A percentile compares a stretch with the other conserved stretches of the same genome.
phyloP scores from a whole-genome alignment of 2,329 filamentous ascomycete genomes.

The Moelleriella libera region DNA sequence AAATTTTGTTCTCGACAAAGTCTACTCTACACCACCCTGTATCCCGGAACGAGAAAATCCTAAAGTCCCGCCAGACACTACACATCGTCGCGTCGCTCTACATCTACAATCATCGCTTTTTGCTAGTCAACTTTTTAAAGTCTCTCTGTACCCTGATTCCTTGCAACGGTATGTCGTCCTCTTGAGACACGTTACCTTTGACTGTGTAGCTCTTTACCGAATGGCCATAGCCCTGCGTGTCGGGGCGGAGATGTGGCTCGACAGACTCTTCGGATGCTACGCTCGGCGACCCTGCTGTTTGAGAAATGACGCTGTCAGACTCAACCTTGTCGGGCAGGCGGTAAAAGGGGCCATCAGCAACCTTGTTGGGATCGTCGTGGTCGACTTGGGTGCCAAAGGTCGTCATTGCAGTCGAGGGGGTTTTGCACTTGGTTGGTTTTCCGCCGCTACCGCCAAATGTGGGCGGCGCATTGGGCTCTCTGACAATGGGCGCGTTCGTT shows the following conservation, averaged over 20 bases:
- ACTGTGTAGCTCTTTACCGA: constrained; percentile 17
- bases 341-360: constrained; percentile 11
- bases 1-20: too few species aligned
- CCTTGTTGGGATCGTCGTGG: constrained; percentile 6
- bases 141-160: constrained; percentile 23
- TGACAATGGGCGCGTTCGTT: constrained; percentile 10
- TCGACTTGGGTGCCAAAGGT: constrained; percentile 5
- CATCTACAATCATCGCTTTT: neutral
- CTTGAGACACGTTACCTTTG: constrained; percentile 12
- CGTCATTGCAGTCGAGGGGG: constrained; percentile 6
- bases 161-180: constrained; percentile 23
- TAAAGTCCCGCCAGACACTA: too few species aligned
- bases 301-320: constrained; percentile 9
- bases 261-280: neutral
- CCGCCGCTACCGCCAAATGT: constrained; percentile 10
- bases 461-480: constrained; percentile 7
- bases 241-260: constrained; percentile 15
- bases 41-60: too few species aligned
- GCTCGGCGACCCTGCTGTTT: neutral
- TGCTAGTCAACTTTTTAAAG: constrained; percentile 15
- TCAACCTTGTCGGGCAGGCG: constrained; percentile 17
- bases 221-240: constrained; percentile 16
- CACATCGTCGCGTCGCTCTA: neutral
- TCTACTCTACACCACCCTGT: too few species aligned
- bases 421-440: constrained; percentile 5